Conservation (phyloP, 192 early-diverging fungal species). For the Coemansia sp. region DNA sequence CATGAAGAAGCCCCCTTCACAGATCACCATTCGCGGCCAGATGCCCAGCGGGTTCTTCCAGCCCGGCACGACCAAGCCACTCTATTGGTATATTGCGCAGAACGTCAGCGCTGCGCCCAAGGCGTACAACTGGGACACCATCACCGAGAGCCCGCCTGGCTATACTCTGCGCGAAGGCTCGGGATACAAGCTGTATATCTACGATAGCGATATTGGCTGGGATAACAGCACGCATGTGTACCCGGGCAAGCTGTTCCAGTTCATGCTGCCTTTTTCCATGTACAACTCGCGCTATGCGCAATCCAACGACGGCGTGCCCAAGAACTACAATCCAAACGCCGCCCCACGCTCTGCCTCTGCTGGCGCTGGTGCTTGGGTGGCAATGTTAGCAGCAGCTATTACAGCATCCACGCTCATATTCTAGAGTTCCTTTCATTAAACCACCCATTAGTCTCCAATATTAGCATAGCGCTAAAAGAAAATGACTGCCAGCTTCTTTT, state of each 20-base stretch:
- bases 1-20: conserved; percentile 47
- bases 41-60: conserved; percentile 44
- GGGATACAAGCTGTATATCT: conserved; percentile 52
- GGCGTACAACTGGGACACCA: conserved; percentile 48
- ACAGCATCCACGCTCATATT: conserved; percentile 8
- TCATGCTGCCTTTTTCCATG: conserved; percentile 54
- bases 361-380: conserved; percentile 6
- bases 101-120: conserved; percentile 38
- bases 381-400: conserved; percentile 11
- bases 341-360: conserved; percentile 24
- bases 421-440: background rate
- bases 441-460: background rate
- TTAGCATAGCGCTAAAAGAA: background rate
- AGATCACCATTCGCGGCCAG: conserved; percentile 47
- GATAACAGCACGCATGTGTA: conserved; percentile 50
- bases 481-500: background rate
- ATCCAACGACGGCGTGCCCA: conserved; percentile 52
- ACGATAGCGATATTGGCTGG: conserved; percentile 51
- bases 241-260: conserved; percentile 53
- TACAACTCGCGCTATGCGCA: conserved; percentile 54
- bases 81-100: conserved; percentile 54
- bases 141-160: conserved; percentile 52
- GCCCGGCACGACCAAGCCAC: conserved; percentile 50
- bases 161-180: conserved; percentile 47
- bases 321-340: conserved; percentile 52